phyloP scores from a whole-genome alignment of 2,329 filamentous ascomycete species.

The Fusarium tricinctum region DNA sequence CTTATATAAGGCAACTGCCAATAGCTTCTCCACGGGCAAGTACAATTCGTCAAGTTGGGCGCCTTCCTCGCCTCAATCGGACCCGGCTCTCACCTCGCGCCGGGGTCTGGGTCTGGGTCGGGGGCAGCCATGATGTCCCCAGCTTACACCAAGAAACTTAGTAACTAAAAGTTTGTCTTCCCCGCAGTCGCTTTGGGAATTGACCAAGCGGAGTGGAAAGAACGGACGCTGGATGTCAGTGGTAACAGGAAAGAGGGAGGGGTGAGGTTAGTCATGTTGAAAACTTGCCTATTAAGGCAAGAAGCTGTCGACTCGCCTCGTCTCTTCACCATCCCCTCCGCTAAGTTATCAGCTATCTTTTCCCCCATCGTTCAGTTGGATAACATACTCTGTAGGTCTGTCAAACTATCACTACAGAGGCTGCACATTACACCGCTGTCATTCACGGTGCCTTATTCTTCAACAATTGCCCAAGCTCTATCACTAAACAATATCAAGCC shows the following conservation, averaged over 20 bases:
- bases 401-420: neutral
- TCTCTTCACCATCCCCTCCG: neutral
- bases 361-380: neutral
- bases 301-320: slow-evolving; percentile 26
- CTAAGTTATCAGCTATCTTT: neutral
- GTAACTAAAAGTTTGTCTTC: slow-evolving; percentile 33
- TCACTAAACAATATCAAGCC: neutral
- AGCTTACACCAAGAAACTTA: slow-evolving; percentile 21
- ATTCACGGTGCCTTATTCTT: neutral
- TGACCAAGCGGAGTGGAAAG: slow-evolving; percentile 26
- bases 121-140: slow-evolving; percentile 37
- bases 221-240: slow-evolving; percentile 6
- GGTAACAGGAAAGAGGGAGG: slow-evolving; percentile 40
- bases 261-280: slow-evolving; percentile 35
- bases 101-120: neutral
- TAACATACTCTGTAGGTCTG: neutral
- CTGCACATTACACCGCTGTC: neutral
- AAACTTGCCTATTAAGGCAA: slow-evolving; percentile 38
- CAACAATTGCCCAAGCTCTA: neutral
- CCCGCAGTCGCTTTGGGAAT: slow-evolving; percentile 32
- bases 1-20: slow-evolving; percentile 32
- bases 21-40: slow-evolving; percentile 17
- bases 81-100: slow-evolving; percentile 17
- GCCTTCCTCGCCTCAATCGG: slow-evolving; percentile 17
- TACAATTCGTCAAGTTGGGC: too few relatives aligned